phyloP scores from a whole-genome alignment of 306 rosid species.

The Hippophae gyantsensis region DNA sequence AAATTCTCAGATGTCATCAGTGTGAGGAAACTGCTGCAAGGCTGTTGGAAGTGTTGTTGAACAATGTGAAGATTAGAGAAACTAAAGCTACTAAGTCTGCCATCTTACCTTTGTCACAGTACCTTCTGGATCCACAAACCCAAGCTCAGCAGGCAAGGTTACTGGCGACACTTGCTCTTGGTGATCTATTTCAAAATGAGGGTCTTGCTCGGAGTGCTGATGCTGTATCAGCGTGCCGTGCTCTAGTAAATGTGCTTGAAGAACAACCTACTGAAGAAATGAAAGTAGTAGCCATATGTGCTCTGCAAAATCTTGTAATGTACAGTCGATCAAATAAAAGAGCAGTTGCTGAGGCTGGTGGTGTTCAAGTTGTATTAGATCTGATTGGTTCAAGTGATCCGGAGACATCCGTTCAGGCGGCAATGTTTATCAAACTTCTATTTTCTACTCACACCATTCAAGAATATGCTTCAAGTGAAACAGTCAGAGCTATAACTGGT shows the following conservation, averaged over 20 bases:
- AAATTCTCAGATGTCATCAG: slow-evolving; percentile 88
- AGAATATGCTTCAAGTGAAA: slow-evolving; percentile 98
- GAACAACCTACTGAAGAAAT: slow-evolving; percentile 99
- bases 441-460: slow-evolving; percentile 96
- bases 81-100: slow-evolving; percentile 87
- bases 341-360: slow-evolving; percentile 99
- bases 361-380: slow-evolving; percentile 96
- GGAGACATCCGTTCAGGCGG: slow-evolving; percentile 93
- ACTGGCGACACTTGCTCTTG: slow-evolving; percentile 94
- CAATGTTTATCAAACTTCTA: slow-evolving; percentile 90
- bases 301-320: slow-evolving; percentile 97
- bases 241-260: slow-evolving; percentile 94
- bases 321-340: slow-evolving; percentile 88
- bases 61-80: slow-evolving; percentile 93
- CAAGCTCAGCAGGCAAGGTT: slow-evolving; percentile 97
- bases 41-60: slow-evolving; percentile 83
- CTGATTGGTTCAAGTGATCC: slow-evolving; percentile 91
- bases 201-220: slow-evolving; percentile 86
- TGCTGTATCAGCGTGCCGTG: slow-evolving; percentile 98
- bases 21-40: slow-evolving; percentile 95
- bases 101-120: slow-evolving; percentile 83
- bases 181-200: slow-evolving; percentile 94
- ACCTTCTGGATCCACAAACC: slow-evolving; percentile 96
- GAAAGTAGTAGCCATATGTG: slow-evolving; percentile 98
- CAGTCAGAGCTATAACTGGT: slow-evolving; percentile 96